Evolutionary conservation across 257 asterid genomes (phyloP), one percentile per base, ranked within the genome.

Genomic region (Solanum infundibuliforme): DNA sequence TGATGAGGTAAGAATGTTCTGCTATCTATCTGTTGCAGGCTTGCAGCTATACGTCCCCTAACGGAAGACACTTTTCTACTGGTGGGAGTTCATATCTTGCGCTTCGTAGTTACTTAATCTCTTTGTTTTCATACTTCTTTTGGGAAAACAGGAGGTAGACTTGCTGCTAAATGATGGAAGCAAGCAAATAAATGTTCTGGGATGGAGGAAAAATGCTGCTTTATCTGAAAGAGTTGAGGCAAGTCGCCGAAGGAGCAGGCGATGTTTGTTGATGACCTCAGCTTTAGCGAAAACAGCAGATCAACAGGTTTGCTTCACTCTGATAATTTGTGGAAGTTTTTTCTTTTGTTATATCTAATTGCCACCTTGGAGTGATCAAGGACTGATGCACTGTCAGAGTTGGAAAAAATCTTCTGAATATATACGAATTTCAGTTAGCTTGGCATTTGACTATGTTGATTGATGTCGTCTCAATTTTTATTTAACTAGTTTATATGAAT

Each of bases 111-210:
- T 86, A 39, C 84, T 43, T 52, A 65, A 48, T 86, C 58, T 72
- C 71, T 34, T 65, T 41, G 21, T 46, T 46, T 29, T 25, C 31
- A 1, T 73, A 72, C 87, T 12, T 25, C 83, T 87, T 87, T 87
- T 83, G 83, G 89, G 65, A 86, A 69, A 89, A 89, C 94, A 97
- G 99, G 99, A 97, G 95, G 99, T 97, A 87, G 99, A 97, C 93
- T 94, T 97, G 93, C 94, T 97, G 86, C 94, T 95, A 74, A 97
- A 97, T 93, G 99, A 97, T 92, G 99, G 99, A 73, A 97, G 99
- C 88, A 97, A 96, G 94, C 99, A 97, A 93, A 94, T 95, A 90
- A 97, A 96, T 91, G 99, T 96, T 86, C 86, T 90, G 71, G 96
- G 90, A 60, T 97, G 99, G 99, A 94, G 98, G 93, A 95, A 96